Conservation (phyloP, 768 basidiomycete species). For the Tulasnella sp. region DNA sequence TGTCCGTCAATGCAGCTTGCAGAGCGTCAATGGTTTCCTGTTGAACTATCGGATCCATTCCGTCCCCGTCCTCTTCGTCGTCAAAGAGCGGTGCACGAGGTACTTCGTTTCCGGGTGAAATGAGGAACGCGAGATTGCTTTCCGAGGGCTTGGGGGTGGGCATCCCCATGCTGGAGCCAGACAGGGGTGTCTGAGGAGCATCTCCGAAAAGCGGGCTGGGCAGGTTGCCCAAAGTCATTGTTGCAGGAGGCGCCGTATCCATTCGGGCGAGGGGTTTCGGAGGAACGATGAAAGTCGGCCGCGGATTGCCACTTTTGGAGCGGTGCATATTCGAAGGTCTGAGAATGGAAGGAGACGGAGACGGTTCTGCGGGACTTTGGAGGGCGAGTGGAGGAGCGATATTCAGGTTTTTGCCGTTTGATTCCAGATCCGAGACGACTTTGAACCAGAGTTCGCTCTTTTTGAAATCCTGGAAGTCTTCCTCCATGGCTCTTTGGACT, state of each 20-base stretch:
- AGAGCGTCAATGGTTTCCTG: constrained; percentile 89
- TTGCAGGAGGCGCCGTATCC: constrained; percentile 6
- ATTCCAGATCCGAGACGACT: constrained; percentile 53
- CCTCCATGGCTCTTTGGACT: constrained; percentile 80
- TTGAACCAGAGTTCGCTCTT: constrained; percentile 88
- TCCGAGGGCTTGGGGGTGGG: not conserved
- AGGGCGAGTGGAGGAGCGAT: not conserved
- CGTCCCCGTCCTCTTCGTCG: constrained; percentile 53
- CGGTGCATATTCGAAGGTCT: not conserved
- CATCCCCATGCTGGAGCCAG: not conserved
- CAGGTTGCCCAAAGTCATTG: not conserved
- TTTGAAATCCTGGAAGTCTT: constrained; percentile 83
- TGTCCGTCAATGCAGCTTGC: constrained; percentile 89
- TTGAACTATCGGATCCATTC: constrained; percentile 44
- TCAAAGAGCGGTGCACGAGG: constrained; percentile 68
- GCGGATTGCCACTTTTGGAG: not conserved
- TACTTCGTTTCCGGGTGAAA: constrained; percentile 47
- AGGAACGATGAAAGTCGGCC: constrained; percentile 14
- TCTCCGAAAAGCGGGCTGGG: not conserved
- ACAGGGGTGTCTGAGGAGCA: not conserved
- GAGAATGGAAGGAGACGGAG: not conserved
- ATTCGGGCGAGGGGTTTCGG: constrained; percentile 1
- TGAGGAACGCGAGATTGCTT: constrained; percentile 63
- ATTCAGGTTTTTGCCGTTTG: not conserved
- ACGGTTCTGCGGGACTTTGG: not conserved